These are phyloP conservation scores for Decorospora gaudefroyi DNA, from an alignment of 2,329 filamentous ascomycete genomes.

Conservation along the genomic window DNA sequence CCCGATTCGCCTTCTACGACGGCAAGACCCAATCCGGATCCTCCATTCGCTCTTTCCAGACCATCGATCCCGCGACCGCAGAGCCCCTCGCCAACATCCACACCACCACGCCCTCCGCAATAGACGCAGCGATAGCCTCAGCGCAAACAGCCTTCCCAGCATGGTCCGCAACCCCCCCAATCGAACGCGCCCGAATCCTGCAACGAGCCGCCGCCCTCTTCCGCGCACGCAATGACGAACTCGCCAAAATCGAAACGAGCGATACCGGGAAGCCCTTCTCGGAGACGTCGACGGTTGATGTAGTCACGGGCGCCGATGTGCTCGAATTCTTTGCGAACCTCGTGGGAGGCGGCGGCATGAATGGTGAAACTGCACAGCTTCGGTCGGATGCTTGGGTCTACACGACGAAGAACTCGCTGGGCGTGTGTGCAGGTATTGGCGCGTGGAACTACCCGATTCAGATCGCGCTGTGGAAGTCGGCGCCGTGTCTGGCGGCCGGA, in stretches of 20 bases:
- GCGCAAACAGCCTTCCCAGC: slow-evolving; percentile 71
- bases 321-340: slow-evolving; percentile 85
- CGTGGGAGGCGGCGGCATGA: slow-evolving; percentile 75
- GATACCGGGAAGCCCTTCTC: slow-evolving; percentile 87
- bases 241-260: slow-evolving; percentile 77
- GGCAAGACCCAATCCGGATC: slow-evolving; percentile 68
- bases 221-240: slow-evolving; percentile 75
- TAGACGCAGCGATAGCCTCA: slow-evolving; percentile 73
- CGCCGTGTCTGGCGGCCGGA: slow-evolving; percentile 80
- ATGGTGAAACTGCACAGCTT: slow-evolving; percentile 76
- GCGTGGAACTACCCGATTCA: slow-evolving; percentile 94
- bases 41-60: slow-evolving; percentile 67
- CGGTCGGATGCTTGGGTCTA: slow-evolving; percentile 79
- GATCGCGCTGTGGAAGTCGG: slow-evolving; percentile 88
- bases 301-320: slow-evolving; percentile 81
- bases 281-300: slow-evolving; percentile 82
- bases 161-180: slow-evolving; percentile 77
- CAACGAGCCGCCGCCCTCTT: slow-evolving; percentile 75
- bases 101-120: slow-evolving; percentile 66
- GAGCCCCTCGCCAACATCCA: slow-evolving; percentile 72
- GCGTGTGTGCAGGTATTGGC: slow-evolving; percentile 84
- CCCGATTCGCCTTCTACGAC: slow-evolving; percentile 73
- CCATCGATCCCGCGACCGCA: slow-evolving; percentile 74
- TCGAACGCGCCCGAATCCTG: slow-evolving; percentile 75
- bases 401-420: slow-evolving; percentile 78